A percentile compares a stretch with the other conserved stretches of the same genome.
Evolutionary conservation across 2,329 filamentous ascomycete species (phyloP).

Genomic region (Aspergillus latus): DNA sequence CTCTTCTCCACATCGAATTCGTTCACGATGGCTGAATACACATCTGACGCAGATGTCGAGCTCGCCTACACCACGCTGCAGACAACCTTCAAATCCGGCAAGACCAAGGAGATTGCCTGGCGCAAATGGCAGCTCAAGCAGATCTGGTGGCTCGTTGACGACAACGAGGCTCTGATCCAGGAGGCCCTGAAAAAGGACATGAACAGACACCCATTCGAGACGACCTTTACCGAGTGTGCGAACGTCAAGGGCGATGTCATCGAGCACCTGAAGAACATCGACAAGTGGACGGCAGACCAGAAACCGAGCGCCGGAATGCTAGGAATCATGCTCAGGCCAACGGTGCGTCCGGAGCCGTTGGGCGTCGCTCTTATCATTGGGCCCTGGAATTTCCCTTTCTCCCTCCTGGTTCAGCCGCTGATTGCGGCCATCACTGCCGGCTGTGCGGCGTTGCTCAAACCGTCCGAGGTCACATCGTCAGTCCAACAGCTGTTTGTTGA

Average conservation of each 20-base stretch:
- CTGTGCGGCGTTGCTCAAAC: constrained; percentile 43
- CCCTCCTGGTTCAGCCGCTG: constrained; percentile 40
- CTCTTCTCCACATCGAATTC: neutral
- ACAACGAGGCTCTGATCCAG: constrained; percentile 37
- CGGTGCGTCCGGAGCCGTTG: constrained; percentile 46
- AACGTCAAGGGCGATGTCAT: constrained; percentile 39
- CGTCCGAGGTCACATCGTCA: constrained; percentile 41
- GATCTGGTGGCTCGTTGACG: constrained; percentile 44
- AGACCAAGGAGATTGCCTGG: constrained; percentile 41
- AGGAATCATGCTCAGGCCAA: constrained; percentile 30
- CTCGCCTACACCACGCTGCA: constrained; percentile 7
- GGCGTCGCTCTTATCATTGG: constrained; percentile 49
- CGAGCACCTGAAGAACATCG: constrained; percentile 39
- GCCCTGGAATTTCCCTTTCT: constrained; percentile 50
- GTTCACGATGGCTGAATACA: constrained; percentile 7
- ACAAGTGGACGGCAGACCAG: constrained; percentile 43
- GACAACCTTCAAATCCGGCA: constrained; percentile 30
- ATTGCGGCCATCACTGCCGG: constrained; percentile 49
- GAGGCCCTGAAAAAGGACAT: constrained; percentile 39
- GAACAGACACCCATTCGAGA: constrained; percentile 37
- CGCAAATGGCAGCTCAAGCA: constrained; percentile 46
- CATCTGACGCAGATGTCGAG: constrained; percentile 4
- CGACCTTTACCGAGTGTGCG: constrained; percentile 31
- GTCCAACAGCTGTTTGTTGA: constrained; percentile 42
- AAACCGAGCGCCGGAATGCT: constrained; percentile 27